Base-by-base conservation (phyloP, 2,329 filamentous ascomycete species). In the Diaporthe ampelina region DNA sequence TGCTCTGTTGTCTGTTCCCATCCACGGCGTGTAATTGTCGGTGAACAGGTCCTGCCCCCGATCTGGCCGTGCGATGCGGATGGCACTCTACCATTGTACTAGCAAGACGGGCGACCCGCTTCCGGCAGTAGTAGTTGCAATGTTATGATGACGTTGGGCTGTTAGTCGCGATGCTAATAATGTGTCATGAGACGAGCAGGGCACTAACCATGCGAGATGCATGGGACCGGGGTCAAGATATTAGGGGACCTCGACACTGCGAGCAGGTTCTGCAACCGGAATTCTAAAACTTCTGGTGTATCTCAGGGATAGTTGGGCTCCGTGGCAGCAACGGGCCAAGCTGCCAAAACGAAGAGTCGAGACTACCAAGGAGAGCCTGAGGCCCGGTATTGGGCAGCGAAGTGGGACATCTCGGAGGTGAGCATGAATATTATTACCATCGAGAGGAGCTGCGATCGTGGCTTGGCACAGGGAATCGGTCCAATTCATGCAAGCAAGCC, bases 71-170 rank as follows among this genome's bases (percentile, higher is more conserved):
- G 9, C 48, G 13, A 35, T 19, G 48, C 48, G 63, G 63, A 52
- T 54, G 48, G 48, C 17, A 32, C 32, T 54, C 48, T 68, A 29
- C 10, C 24, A 40, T 48, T 21, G 17, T 63, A 63, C 40, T 63
- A 68, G 32, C 48, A 54, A 26, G n/a, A 54, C 32, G 32, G 29
- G n/a, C 48, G 32, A 50, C 63, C 63, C 45, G 45, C 63, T 54
- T 40, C 45, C 48, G 48, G 48, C n/a, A 68, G 63, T 54, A 40
- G 63, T 54, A 50, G 21, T 54, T 32, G 19, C 32, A 54, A 54
- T 68, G 63, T 68, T 68, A 68, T 68, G 63, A 68, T 68, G 63
- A 68, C 63, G 48, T 68, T 68, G 63, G 63, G 63, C 63, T 68
- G 63, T 40, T 68, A 68, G 63, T 54, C 63, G 63, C 48, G 63